Evolutionary conservation across 495 filamentous ascomycete genomes (phyloP), one percentile per base, ranked within the genome.

Genomic region (Trichoderma parareesei): DNA sequence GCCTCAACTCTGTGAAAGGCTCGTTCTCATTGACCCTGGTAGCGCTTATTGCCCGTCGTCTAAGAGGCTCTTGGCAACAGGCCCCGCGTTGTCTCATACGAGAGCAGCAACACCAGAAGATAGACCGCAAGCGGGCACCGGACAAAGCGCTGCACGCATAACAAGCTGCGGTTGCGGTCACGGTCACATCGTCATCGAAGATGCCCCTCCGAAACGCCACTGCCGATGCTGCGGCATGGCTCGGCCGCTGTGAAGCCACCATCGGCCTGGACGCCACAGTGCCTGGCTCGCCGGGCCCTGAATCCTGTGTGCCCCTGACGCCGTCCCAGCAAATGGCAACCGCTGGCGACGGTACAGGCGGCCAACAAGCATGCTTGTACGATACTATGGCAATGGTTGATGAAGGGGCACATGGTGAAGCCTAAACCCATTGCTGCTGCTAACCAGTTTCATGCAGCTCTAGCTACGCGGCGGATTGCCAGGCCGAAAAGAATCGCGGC

Each of bases 381-480:
- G 48, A 55, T 57, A n/a, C n/a, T n/a, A 41, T 41, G 1, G 40
- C 18, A 35, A 37, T 27, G 27, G 37, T 57, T 57, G 53, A 57
- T 57, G 53, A 57, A 57, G 53, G 53, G 53, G 53, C 53, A 35
- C 27, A 37, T 57, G 53, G 53, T 57, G 27, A 57, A 57, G 53
- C 53, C 33, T 14, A 27, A 37, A 57, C 53, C 33, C 27, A 33
- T 11, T 13, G 46, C 46, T 49, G n/a, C 46, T 49, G 46, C 53
- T 57, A 57, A 57, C 53, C 33, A 37, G 3, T 37, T 57, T 57
- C 33, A 57, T 33, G 20, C 48, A 4, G 3, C 11, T 35, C 11
- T 57, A 57, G 53, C 37, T 9, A 14, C 8, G 27, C 27, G 6
- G 53, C 20, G 4, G 53, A 10, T 14, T 37, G 16, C 20, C 46